Evolutionary conservation across 225 moss, liverwort and hornwort species (phyloP), one percentile per base, ranked within the genome.

Genomic region (Pseudisothecium myosuroides): DNA sequence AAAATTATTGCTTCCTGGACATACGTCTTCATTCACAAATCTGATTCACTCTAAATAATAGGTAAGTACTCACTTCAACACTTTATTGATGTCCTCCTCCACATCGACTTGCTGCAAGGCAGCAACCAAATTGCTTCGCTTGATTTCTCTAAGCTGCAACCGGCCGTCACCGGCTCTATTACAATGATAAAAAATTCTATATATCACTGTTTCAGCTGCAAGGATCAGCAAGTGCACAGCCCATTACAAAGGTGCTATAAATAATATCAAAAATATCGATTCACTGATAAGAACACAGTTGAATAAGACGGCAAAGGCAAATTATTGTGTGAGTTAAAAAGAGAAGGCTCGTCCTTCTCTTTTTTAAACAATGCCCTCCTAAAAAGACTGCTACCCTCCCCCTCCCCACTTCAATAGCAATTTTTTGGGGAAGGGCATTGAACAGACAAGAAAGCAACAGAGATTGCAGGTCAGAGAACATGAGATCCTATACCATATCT

Each of bases 1-100:
- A 54, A 10, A 65, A 21, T 59, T 19, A 31, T 26, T 72, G 65
- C 60, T 90, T 52, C 47, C 36, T 26, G 15, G 83, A 69, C 45
- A 41, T 72, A 71, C 19, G 41, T 73, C 45, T n/a, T 39, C 41
- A 65, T 73, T 74, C 56, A 80, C 73, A 26, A 72, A 79, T 87
- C 78, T 36, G n/a, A 86, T 66, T 41, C 52, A 6, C 54, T 43
- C 26, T 34, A 85, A 83, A 59, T 37, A 59, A 34, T 39, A 91
- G 78, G 21, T 17, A 26, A 89, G 12, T n/a, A 88, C 96, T 91
- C 84, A 98, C 98, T 96, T 95, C 63, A 98, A 91, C 50, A 98
- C 96, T 93, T 97, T 98, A 90, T 98, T 98, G 63, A 98, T 98
- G 91, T 98, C 98, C 85, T 97, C 98, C 89, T 98, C 97, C 89